Evolutionary conservation across 805 yeast genomes (phyloP), one percentile per base, ranked within the genome.

Genomic region (Candida suzukii): DNA sequence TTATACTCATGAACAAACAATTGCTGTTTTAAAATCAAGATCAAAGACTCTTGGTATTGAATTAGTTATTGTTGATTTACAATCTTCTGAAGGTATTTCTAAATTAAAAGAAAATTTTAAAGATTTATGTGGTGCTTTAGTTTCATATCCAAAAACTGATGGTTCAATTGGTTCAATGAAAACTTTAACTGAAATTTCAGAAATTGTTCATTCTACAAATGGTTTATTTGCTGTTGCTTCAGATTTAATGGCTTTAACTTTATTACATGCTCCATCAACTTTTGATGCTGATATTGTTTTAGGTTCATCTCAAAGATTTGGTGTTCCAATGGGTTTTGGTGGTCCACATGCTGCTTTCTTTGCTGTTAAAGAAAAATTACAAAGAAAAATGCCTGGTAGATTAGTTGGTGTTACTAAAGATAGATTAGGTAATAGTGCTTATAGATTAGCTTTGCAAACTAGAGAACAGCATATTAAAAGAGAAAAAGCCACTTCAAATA

Each of bases 271-370:
- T 16, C 99, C 99, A 3, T 68, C 83, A 17, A 72, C 76, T 32
- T 86, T 84, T 54, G 88, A 88, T 41, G 98, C 98, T 34, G 99
- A 93, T 60, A 83, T 93, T 39, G 96, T 83, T 2, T 68, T 93
- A 35, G 99, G 99, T 37, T 78, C 88, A 9, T 75, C 97, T 4
- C 99, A 93, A 71, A 74, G 99, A 62, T 88, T 93, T 53, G 99
- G 99, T 56, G 97, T 91, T 31, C 98, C 99, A 41, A 76, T 91
- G 69, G 99, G 98, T 7, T 93, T 80, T 59, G 99, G 99, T 56
- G 99, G 99, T 18, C 99, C 99, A 3, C 99, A 93, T 62, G 98
- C 99, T 37, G 99, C 96, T 0, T 93, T 87, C 66, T 90, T 93
- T 53, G 87, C 98, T 9, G 95, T 91, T 32, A 73, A 78, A n/a